A percentile compares a stretch with the other conserved stretches of the same genome.
phyloP scores from a whole-genome alignment of 495 filamentous ascomycete species.

The Neurospora sp. region DNA sequence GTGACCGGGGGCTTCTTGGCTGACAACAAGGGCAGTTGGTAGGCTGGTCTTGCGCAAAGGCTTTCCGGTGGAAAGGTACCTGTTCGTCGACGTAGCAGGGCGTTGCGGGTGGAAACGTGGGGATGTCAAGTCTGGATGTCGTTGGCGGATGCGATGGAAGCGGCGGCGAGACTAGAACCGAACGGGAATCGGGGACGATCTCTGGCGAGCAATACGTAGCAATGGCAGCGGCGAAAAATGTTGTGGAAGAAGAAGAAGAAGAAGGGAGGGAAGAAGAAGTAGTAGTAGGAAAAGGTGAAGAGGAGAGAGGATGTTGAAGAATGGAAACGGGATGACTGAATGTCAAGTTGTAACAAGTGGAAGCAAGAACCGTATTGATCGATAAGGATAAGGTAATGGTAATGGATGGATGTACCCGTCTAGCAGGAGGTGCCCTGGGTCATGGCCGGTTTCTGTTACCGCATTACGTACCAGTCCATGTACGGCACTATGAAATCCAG shows the following conservation, averaged over 20 bases:
- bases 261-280: background rate
- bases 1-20: conserved; percentile 1
- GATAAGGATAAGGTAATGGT: background rate
- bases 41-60: background rate
- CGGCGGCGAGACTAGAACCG: background rate
- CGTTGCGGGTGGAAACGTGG: background rate
- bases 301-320: background rate
- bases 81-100: background rate
- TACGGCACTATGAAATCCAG: background rate
- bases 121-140: background rate
- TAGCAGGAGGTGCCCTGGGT: background rate
- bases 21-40: background rate
- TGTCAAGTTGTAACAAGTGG: background rate
- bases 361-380: background rate
- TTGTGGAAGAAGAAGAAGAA: background rate
- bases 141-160: background rate
- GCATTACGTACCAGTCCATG: background rate
- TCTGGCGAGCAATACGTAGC: background rate
- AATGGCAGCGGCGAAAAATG: background rate
- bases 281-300: background rate
- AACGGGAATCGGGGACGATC: background rate
- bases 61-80: background rate
- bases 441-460: background rate
- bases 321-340: background rate
- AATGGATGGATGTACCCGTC: background rate